Conservation (phyloP, 257 asterid species). For the Striga asiatica region DNA sequence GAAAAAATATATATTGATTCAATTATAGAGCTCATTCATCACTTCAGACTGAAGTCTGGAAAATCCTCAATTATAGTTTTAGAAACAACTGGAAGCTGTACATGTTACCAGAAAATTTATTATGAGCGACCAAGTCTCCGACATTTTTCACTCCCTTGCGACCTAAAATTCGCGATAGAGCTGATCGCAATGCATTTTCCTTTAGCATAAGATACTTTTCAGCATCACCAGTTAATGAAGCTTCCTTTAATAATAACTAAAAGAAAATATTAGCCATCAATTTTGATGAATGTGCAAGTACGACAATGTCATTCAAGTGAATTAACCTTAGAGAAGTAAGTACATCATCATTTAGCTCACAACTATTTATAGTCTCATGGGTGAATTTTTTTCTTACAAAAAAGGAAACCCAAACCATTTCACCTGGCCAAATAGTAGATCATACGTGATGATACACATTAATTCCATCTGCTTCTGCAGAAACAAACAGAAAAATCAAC, state of each 20-base stretch:
- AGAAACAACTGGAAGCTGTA: neutral
- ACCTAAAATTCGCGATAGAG: constrained; percentile 42
- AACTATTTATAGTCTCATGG: neutral
- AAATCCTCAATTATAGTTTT: neutral
- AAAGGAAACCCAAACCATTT: neutral
- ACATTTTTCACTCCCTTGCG: constrained; percentile 43
- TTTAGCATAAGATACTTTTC: constrained; percentile 58
- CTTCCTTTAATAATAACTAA: no score
- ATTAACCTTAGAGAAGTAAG: neutral
- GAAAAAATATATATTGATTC: constrained; percentile 8
- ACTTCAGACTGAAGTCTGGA: neutral
- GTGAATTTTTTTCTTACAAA: neutral
- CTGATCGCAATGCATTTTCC: constrained; percentile 47
- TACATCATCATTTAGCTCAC: neutral
- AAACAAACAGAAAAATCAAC: constrained; percentile 11
- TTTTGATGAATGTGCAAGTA: constrained; percentile 4
- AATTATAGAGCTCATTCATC: neutral
- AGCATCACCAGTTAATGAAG: constrained; percentile 64
- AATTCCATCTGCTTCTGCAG: constrained; percentile 72
- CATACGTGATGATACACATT: constrained; percentile 58
- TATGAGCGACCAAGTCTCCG: constrained; percentile 49
- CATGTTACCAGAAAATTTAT: constrained; percentile 46
- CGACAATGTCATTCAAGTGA: no score
- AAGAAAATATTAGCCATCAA: constrained; percentile 2
- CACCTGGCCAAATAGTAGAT: constrained; percentile 85